Percentiles rank a stretch among this genome's conserved stretches.
These are phyloP conservation scores for Globisporangium paroecandrum DNA, from an alignment of 352 stramenopile species.

Conservation along the genomic window DNA sequence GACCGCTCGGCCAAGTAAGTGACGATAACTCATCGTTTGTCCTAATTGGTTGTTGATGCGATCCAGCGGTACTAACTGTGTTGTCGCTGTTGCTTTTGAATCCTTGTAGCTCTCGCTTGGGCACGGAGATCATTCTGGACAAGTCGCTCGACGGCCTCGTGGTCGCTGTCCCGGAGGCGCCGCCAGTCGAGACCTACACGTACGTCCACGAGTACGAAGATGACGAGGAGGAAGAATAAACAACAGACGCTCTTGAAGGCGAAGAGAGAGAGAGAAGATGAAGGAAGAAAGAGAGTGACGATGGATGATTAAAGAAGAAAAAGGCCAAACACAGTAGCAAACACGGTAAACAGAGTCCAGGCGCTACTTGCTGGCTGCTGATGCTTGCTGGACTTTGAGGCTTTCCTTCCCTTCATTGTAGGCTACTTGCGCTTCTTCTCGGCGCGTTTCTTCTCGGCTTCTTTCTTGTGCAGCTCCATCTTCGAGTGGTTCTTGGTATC, in stretches of 20 bases:
- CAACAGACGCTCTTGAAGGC: neutral
- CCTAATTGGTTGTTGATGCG: neutral
- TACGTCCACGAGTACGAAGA: slow-evolving; percentile 88
- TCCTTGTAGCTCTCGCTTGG: slow-evolving; percentile 66
- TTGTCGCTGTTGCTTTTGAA: neutral
- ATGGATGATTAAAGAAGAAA: slow-evolving; percentile 7
- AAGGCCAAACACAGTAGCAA: neutral
- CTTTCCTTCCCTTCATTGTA: neutral
- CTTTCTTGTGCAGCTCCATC: slow-evolving; percentile 65
- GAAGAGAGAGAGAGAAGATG: slow-evolving; percentile 6
- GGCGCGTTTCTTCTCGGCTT: slow-evolving; percentile 35
- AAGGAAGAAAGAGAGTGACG: neutral
- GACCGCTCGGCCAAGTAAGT: slow-evolving; percentile 80
- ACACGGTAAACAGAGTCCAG: neutral
- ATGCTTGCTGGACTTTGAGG: neutral
- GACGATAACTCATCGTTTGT: neutral
- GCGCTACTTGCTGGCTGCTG: neutral
- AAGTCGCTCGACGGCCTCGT: slow-evolving; percentile 87
- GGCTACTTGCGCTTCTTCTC: slow-evolving; percentile 35
- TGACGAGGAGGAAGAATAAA: slow-evolving; percentile 49
- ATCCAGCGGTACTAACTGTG: neutral
- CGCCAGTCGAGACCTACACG: slow-evolving; percentile 78
- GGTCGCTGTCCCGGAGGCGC: slow-evolving; percentile 80
- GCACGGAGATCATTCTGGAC: slow-evolving; percentile 83
- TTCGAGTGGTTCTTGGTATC: slow-evolving; percentile 67